Conservation (phyloP, 768 basidiomycete genomes). For the Calocera viscosa region DNA sequence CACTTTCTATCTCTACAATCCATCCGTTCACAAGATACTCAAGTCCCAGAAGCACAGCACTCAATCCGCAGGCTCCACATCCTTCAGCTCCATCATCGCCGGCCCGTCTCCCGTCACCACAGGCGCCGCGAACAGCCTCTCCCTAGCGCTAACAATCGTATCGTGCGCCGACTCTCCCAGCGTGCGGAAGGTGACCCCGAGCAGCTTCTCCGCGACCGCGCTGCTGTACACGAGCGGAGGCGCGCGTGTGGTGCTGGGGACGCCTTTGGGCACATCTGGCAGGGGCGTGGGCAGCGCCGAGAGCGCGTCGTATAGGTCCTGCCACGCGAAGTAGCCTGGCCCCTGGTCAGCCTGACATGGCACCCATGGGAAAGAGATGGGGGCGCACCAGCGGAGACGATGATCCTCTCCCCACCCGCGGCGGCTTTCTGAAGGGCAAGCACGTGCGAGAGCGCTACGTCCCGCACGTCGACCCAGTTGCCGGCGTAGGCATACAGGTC, state of each 20-base stretch:
- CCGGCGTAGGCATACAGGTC: slow-evolving; percentile 8
- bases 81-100: not conserved
- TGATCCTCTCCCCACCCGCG: slow-evolving; percentile 19
- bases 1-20: no score
- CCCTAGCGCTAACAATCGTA: not conserved
- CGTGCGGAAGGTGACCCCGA: not conserved
- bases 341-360: not conserved
- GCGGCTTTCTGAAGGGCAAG: slow-evolving; percentile 21
- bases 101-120: not conserved
- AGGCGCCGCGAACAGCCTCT: not conserved
- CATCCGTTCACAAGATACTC: no score
- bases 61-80: not conserved
- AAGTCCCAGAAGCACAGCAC: no score
- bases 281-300: not conserved
- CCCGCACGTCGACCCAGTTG: slow-evolving; percentile 30
- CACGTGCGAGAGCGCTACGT: slow-evolving; percentile 26
- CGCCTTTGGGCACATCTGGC: not conserved
- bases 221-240: not conserved
- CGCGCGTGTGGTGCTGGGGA: not conserved
- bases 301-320: not conserved
- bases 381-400: slow-evolving; percentile 2
- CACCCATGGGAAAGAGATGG: not conserved
- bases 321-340: not conserved
- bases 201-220: not conserved
- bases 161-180: not conserved